Base-by-base conservation (phyloP, 1,139 yeast genomes). In the Taiozyma sp. region DNA sequence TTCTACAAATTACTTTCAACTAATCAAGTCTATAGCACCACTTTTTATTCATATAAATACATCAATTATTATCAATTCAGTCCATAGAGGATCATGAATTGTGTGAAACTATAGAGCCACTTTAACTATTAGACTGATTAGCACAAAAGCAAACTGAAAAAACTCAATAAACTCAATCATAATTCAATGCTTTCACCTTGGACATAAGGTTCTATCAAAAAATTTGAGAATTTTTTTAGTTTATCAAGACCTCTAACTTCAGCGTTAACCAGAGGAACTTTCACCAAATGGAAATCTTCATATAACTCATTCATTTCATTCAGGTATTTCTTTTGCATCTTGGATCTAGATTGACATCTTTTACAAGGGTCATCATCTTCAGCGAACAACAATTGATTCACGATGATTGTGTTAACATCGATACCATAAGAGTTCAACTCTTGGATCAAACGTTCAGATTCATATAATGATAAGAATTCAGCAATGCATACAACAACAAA, bases 401-500 rank as follows among this genome's bases (percentile, higher is more conserved):
- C 96, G 56, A 93, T 92, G 64, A 93, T 93, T 44, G 97, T 87
- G 70, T 91, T 93, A 55, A 95, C 96, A 68, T 93, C 99, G 85
- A 93, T 93, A 59, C 91, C 88, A 71, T 89, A 93, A 49, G 95
- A 84, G 73, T 91, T 87, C 67, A 93, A 80, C 68, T 93, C 99
- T 73, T 93, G 99, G 60, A 92, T 88, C 85, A 93, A 83, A 72
- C 99, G 84, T 73, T 93, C 99, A 27, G 98, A 92, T 71, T 93
- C 99, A 70, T 93, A 93, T 50, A 93, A 76, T 3, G 98, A 92
- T 65, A 93, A 78, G 70, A 93, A 93, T 72, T 93, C 99, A 46
- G 97, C 90, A 58, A 93, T 93, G 72, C 99, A 93, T 44, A 93
- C 99, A 72, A 98, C 93, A 29, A 93, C 89, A 69, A 93, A 93